A percentile compares a stretch with the other conserved stretches of the same genome.
Conservation (phyloP, 1,284 basidiomycete species). For the Phellopilus nigrolimitatus region DNA sequence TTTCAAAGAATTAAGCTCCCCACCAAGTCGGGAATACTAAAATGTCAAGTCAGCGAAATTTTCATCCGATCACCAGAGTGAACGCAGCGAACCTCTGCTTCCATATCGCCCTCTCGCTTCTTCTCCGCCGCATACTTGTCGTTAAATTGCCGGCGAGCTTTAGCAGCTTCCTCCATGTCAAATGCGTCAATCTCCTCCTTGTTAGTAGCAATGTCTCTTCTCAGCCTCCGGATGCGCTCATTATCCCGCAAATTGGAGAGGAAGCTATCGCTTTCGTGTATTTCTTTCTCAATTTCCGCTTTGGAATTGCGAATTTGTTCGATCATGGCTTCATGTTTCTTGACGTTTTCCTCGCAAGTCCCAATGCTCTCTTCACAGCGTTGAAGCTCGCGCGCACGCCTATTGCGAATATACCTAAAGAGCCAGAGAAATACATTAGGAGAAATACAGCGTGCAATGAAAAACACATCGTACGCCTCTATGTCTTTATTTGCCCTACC, state of each 20-base stretch:
- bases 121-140: slow-evolving; percentile 72
- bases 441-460: too few relatives aligned
- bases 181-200: slow-evolving; percentile 70
- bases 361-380: slow-evolving; percentile 61
- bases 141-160: slow-evolving; percentile 79
- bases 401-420: slow-evolving; percentile 69
- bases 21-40: slow-evolving; percentile 77
- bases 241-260: slow-evolving; percentile 83
- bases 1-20: slow-evolving; percentile 76
- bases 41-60: slow-evolving; percentile 10
- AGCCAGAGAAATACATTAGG: slow-evolving; percentile 9
- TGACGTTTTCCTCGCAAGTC: slow-evolving; percentile 55
- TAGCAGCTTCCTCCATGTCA: slow-evolving; percentile 80
- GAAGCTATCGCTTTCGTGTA: slow-evolving; percentile 66
- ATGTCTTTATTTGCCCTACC: slow-evolving; percentile 55
- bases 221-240: slow-evolving; percentile 70
- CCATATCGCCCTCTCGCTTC: slow-evolving; percentile 65
- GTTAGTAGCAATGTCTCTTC: slow-evolving; percentile 61
- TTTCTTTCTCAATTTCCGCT: slow-evolving; percentile 59
- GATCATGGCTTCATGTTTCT: slow-evolving; percentile 49
- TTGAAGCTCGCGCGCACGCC: slow-evolving; percentile 56
- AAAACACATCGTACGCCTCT: slow-evolving; percentile 45
- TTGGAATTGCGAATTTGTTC: slow-evolving; percentile 52
- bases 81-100: slow-evolving; percentile 51
- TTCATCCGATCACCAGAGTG: slow-evolving; percentile 14